Evolutionary conservation across 164 flowering plant genomes (phyloP).

Genomic region (Vitis amurensis): DNA sequence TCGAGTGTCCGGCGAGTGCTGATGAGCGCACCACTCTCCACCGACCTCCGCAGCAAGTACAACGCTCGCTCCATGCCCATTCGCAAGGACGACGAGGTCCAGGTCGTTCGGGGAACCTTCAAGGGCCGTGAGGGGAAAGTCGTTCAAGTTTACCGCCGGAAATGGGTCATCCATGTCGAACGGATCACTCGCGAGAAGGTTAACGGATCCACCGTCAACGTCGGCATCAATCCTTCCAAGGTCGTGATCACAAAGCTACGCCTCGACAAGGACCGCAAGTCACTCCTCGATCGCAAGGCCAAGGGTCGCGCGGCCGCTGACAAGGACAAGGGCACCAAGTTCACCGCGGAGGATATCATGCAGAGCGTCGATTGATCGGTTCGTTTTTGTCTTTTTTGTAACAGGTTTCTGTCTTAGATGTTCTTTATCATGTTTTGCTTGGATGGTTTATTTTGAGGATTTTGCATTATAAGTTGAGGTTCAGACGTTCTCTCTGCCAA

Average conservation of each 20-base stretch:
- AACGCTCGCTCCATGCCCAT: slow-evolving; percentile 77
- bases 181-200: slow-evolving; percentile 84
- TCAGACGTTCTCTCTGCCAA: no score
- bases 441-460: no score
- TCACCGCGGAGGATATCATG: slow-evolving; percentile 72
- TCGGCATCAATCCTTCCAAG: slow-evolving; percentile 75
- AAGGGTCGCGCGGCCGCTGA: slow-evolving; percentile 75
- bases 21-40: slow-evolving; percentile 65
- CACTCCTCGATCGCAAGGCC: slow-evolving; percentile 68
- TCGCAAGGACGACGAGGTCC: slow-evolving; percentile 87
- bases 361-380: slow-evolving; percentile 41
- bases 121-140: slow-evolving; percentile 86
- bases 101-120: slow-evolving; percentile 73
- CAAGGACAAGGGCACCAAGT: slow-evolving; percentile 76
- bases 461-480: no score
- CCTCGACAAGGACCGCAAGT: slow-evolving; percentile 79
- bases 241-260: slow-evolving; percentile 73
- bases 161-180: slow-evolving; percentile 86
- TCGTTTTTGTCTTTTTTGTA: not conserved
- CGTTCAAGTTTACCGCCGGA: slow-evolving; percentile 75
- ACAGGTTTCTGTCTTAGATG: no score
- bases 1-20: slow-evolving; percentile 67
- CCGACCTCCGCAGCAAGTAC: slow-evolving; percentile 69
- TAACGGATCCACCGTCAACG: slow-evolving; percentile 79
- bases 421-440: no score